Base-by-base conservation (phyloP, 768 basidiomycete genomes). In the Boletus insuetus region DNA sequence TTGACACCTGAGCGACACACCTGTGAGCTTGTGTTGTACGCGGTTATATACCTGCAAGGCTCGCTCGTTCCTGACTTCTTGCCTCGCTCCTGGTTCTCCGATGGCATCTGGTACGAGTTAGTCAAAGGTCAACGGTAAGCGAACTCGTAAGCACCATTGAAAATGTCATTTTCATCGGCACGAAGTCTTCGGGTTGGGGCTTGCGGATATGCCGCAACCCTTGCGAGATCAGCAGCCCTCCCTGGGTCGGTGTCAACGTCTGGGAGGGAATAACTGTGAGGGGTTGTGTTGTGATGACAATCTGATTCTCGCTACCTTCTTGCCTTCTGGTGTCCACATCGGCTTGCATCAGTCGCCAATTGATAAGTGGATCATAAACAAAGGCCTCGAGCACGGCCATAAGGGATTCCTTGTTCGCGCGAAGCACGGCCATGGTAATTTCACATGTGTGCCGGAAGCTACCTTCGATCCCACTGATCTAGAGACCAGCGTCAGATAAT, bases 371-470 rank as follows among this genome's bases (percentile, higher is more conserved):
- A 67, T 99, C 97, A 64, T 98, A 98, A 10, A 98, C 95, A 68
- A 99, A 98, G 8, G 97, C 96, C 70, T 99, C 97, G 29, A 99
- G 78, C 19, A 99, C 96, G 6, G 97, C 97, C 91, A 98, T 94
- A 55, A 99, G 77, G n/a, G 94, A 97, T 70, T 99, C 97, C 73
- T 94, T 94, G 75, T 99, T 98, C 55, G 91, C 92, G 31, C 97
- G 88, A 53, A 98, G 75, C 6, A 99, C 97, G 52, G 84, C 82
- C 96, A 99, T 98, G n/a, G 93, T 91, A 55, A 94, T 94, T 66
- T 97, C 94, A 78, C 94, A 98, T 10, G 92, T 94, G 59, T 87
- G 88, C 64, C 91, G 82, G 82, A 94, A 99, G 69, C 92, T 97
- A 37, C 97, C 97, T 67, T 98, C 93, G 58, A 99, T 97, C 22